Conservation (phyloP, 768 basidiomycete species). For the Trametes cingulata region DNA sequence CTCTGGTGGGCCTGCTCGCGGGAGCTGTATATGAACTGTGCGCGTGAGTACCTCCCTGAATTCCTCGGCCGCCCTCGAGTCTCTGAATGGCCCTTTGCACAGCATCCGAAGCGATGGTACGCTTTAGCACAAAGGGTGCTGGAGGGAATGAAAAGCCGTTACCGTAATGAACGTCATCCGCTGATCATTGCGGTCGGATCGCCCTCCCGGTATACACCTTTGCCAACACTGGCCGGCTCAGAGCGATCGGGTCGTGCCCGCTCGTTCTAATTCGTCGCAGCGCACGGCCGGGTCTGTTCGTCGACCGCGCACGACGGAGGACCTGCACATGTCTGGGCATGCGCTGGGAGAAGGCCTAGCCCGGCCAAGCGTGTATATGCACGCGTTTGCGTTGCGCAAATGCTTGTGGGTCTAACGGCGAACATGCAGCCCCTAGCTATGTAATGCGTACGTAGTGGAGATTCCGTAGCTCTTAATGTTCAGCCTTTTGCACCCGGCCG, state of each 20-base stretch:
- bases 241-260: neutral
- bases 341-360: neutral
- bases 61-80: neutral
- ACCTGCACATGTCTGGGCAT: neutral
- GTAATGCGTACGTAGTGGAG: constrained; percentile 15
- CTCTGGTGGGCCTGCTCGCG: neutral
- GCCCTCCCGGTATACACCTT: neutral
- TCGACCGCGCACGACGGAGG: neutral
- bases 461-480: neutral
- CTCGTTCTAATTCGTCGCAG: neutral
- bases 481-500: neutral
- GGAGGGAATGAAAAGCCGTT: neutral
- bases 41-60: neutral
- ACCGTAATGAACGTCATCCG: constrained; percentile 6
- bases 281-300: no score
- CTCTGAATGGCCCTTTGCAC: neutral
- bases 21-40: constrained; percentile 6
- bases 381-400: neutral
- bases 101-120: constrained; percentile 2
- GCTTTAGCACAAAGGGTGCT: neutral
- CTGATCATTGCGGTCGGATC: constrained; percentile 11
- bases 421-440: neutral
- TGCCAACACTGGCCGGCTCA: neutral
- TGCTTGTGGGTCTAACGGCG: neutral
- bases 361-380: neutral